Evolutionary conservation across 257 asterid species (phyloP), one percentile per base, ranked within the genome.

Genomic region (Gentiana dahurica): DNA sequence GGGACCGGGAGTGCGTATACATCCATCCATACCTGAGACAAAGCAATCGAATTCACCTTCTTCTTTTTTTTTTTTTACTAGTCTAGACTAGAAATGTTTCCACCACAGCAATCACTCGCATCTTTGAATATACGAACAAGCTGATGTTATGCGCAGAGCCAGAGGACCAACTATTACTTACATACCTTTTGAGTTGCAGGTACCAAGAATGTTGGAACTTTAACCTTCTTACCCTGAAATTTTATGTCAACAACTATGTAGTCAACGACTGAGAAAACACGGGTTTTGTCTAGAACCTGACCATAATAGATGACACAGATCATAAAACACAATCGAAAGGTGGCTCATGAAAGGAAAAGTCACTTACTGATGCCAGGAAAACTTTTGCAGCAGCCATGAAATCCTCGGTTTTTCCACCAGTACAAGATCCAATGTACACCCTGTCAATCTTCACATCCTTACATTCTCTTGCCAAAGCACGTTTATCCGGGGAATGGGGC

Each of bases 401-500:
- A 78, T 91, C 98, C 72, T 91, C 97, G 2, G 93, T 85, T 72
- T 91, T 91, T 12, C 95, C 96, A 79, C 98, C 93, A 58, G 96
- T 87, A 71, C 98, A 91, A 51, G 96, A 91, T 67, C 98, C 98
- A 60, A 87, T 87, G 58, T 91, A 91, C 12, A 89, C 97, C 72
- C 97, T 77, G 71, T 86, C 95, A 49, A 86, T 89, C 65, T 89
- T 84, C 75, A 87, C 94, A 66, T 87, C 94, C 77, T 80, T 77
- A 82, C 98, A 87, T 74, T 87, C 97, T 74, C 97, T 75, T 34
- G 97, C 97, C 75, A 87, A 77, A 62, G 97, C 98, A 54, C 93
- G 95, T 57, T 91, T 91, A 77, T 80, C 98, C 0, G 96, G 98
- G 64, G 98, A 87, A 77, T 87, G 97, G 59, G 94, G 98, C 98